Conservation (phyloP, 805 yeast species). For the Saturnispora serradocipensis region DNA sequence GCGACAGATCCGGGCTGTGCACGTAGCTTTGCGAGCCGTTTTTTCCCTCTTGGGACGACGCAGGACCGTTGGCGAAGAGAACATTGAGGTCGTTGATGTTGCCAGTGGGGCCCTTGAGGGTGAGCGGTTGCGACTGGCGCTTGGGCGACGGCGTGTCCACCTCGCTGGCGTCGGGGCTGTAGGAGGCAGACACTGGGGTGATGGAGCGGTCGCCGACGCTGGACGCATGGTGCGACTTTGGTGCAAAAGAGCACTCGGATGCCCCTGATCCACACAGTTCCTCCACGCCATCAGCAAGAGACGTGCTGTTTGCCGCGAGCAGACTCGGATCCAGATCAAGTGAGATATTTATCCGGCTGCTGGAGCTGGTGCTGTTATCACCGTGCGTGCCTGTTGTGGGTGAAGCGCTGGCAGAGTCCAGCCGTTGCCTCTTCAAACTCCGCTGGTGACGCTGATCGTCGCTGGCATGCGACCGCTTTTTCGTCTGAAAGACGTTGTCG, state of each 20-base stretch:
- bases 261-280: background rate
- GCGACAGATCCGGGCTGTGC: constrained; percentile 17
- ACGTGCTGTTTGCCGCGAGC: constrained; percentile 3
- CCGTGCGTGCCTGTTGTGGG: background rate
- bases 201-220: background rate
- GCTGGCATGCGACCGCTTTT: background rate
- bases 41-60: constrained; percentile 2
- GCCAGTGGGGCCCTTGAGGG: constrained; percentile 3
- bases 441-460: background rate
- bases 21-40: background rate
- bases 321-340: background rate
- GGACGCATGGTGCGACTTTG: background rate
- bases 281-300: background rate
- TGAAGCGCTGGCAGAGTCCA: background rate
- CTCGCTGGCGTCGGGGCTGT: constrained; percentile 1
- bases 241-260: background rate
- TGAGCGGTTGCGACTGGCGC: background rate
- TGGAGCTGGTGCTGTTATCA: background rate
- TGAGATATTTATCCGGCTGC: background rate
- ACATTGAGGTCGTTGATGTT: constrained; percentile 1
- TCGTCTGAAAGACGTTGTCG: constrained; percentile 5
- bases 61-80: background rate
- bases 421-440: background rate
- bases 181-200: background rate
- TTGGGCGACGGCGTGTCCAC: constrained; percentile 5